Conservation (phyloP, 148 eudicot species). For the Pharnaceum exiguum region DNA sequence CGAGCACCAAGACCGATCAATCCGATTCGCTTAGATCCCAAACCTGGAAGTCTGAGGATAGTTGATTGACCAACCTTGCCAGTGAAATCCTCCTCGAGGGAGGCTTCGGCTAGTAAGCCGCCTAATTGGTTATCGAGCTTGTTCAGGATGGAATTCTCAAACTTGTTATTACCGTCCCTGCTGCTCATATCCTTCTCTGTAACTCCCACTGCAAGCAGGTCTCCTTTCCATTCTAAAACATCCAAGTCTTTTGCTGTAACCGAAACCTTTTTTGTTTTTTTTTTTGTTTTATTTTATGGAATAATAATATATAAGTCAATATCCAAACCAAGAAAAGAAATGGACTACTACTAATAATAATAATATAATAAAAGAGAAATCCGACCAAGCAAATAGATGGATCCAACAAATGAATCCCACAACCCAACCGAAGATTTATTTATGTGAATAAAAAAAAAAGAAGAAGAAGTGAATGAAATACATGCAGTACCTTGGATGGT, state of each 20-base stretch:
- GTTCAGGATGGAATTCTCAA: conserved; percentile 55
- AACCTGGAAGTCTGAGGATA: conserved; percentile 74
- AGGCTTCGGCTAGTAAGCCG: conserved; percentile 71
- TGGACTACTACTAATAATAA: not conserved
- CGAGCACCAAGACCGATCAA: conserved; percentile 71
- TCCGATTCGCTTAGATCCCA: conserved; percentile 73
- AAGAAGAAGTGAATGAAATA: not conserved
- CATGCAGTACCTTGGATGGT: conserved; percentile 66
- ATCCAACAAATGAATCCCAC: not conserved
- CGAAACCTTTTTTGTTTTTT: conserved; percentile 55
- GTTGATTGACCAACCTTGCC: conserved; percentile 82
- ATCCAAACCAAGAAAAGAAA: not conserved
- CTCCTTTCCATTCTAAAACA: conserved; percentile 88
- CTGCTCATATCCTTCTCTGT: conserved; percentile 76
- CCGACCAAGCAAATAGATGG: not conserved
- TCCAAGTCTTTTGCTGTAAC: conserved; percentile 83
- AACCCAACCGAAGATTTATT: not conserved
- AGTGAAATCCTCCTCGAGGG: conserved; percentile 81
- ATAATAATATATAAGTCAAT: not conserved
- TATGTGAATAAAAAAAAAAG: not conserved
- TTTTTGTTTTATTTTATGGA: not conserved
- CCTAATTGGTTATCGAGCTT: conserved; percentile 61
- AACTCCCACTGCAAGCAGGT: conserved; percentile 83
- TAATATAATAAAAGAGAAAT: conserved; percentile 1
- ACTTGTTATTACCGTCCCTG: conserved; percentile 58